Conservation (phyloP, 495 filamentous ascomycete species). For the Penicillium subrubescens region DNA sequence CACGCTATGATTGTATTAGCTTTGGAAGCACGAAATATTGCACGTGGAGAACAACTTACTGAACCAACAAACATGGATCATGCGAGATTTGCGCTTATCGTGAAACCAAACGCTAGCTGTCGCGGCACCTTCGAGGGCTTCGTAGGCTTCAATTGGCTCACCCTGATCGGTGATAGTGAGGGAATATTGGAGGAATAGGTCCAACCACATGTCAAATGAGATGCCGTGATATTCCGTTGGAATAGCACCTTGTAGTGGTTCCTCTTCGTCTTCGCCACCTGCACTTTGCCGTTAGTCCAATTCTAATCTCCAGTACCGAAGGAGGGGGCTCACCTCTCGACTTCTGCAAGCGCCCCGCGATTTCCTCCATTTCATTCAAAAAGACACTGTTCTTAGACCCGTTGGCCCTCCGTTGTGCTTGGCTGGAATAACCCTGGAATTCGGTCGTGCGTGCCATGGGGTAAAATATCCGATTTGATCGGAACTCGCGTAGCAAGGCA, state of each 20-base stretch:
- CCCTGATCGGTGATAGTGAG: constrained; percentile 65
- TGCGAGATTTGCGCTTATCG: constrained; percentile 62
- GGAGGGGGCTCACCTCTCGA: constrained; percentile 49
- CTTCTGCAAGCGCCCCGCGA: constrained; percentile 64
- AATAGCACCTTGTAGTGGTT: constrained; percentile 37
- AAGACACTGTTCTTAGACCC: constrained; percentile 28
- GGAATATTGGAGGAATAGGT: constrained; percentile 87
- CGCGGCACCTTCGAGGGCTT: constrained; percentile 69
- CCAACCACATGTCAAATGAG: constrained; percentile 78
- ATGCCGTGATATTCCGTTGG: constrained; percentile 76
- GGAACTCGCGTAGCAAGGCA: constrained; percentile 77
- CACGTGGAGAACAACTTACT: constrained; percentile 46
- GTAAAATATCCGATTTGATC: constrained; percentile 75
- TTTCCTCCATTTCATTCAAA: constrained; percentile 65
- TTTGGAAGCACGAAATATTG: not conserved
- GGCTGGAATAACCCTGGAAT: constrained; percentile 64
- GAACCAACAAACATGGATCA: constrained; percentile 80
- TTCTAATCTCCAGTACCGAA: not conserved
- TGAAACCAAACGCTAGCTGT: constrained; percentile 80
- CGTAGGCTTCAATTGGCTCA: constrained; percentile 68
- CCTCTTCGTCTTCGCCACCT: constrained; percentile 30
- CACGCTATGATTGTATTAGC: constrained; percentile 57
- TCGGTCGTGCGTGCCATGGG: constrained; percentile 68
- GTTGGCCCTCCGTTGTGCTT: constrained; percentile 49
- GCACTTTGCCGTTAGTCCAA: constrained; percentile 14